Evolutionary conservation across 1,139 yeast genomes (phyloP), one percentile per base, ranked within the genome.

Genomic region (Eremothecium cymbalariae): DNA sequence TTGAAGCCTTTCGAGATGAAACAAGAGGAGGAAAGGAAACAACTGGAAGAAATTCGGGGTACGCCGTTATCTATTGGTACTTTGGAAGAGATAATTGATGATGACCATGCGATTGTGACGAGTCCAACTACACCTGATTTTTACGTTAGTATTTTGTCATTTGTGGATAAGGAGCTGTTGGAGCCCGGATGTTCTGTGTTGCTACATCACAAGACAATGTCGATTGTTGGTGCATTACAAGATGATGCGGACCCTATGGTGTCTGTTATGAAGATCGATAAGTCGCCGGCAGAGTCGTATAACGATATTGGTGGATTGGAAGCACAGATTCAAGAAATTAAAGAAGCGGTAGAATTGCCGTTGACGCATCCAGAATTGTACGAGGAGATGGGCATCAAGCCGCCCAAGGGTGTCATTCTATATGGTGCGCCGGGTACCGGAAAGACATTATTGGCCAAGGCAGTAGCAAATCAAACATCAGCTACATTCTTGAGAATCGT

Each of bases 341-440:
- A 90, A 63, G 99, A 93, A 63, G 85, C 96, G 2, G 98, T 93
- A 6, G 99, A 93, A 61, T 70, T 93, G 53, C 99, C 99, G 7
- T 70, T 93, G 46, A 88, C 97, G 14, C 98, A 93, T 61, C 97
- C 98, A 1, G 98, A 93, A 60, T 67, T 93, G 49, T 93, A 90
- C 62, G 96, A 93, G 63, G 97, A 90, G 63, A 90, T 93, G 96
- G 99, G 99, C 48, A 90, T 93, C 57, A 86, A 88, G 55, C 98
- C 98, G 6, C 99, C 99, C 34, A 90, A 90, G 65, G 99, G 99
- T 63, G 98, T 93, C 37, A 88, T 93, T 50, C 70, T 93, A 42
- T 93, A 93, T 57, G 99, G 99, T 50, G 95, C 97, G 0, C 99
- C 99, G 21, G 99, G 99, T 60, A 93, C 98, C 1, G 99, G 99